phyloP scores from a whole-genome alignment of 768 basidiomycete genomes.

The Lactarius tabidus region DNA sequence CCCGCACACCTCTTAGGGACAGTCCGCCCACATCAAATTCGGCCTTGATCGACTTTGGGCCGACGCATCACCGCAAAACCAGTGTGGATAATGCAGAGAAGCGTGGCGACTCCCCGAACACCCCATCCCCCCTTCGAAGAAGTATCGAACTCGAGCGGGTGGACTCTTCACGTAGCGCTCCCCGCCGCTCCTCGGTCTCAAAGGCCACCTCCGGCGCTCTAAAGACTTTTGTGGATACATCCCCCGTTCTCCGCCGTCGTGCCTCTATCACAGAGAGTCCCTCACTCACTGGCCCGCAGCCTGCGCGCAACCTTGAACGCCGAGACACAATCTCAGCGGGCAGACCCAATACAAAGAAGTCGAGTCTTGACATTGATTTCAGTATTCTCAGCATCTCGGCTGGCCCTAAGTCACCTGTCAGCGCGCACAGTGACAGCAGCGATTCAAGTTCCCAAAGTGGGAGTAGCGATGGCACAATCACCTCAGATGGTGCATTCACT shows the following conservation, averaged over 20 bases:
- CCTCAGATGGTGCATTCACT: slow-evolving; percentile 83
- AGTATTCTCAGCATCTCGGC: slow-evolving; percentile 37
- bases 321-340: slow-evolving; percentile 24
- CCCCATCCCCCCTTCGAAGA: slow-evolving; percentile 60
- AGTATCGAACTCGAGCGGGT: slow-evolving; percentile 51
- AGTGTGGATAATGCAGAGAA: slow-evolving; percentile 42
- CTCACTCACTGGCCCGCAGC: neutral
- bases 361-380: slow-evolving; percentile 39
- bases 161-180: slow-evolving; percentile 44
- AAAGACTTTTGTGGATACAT: slow-evolving; percentile 34
- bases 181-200: slow-evolving; percentile 45
- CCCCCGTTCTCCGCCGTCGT: slow-evolving; percentile 25
- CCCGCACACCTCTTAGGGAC: slow-evolving; percentile 39
- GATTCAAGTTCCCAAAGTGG: slow-evolving; percentile 48
- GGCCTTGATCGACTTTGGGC: slow-evolving; percentile 43
- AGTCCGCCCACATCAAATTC: slow-evolving; percentile 46
- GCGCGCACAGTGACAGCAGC: slow-evolving; percentile 53
- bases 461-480: slow-evolving; percentile 69
- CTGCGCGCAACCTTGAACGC: slow-evolving; percentile 25
- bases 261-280: slow-evolving; percentile 24
- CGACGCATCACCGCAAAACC: slow-evolving; percentile 46
- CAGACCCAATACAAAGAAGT: slow-evolving; percentile 23
- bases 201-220: slow-evolving; percentile 32
- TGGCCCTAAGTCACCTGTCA: slow-evolving; percentile 29
- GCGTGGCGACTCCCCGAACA: slow-evolving; percentile 50